phyloP scores from a whole-genome alignment of 75 land plant species.

The Isoetes taiwanensis region DNA sequence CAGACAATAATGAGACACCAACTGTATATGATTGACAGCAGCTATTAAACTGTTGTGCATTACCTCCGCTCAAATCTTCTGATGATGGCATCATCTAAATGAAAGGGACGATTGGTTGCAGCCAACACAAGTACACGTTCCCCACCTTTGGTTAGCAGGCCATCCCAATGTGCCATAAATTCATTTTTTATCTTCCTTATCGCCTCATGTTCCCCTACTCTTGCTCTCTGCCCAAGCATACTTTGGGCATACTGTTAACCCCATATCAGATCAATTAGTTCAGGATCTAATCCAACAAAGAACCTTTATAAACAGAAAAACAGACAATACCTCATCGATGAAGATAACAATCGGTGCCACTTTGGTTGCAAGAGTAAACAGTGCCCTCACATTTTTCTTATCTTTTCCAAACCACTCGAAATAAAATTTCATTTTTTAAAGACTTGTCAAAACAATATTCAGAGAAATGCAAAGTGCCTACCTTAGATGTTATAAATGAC shows the following conservation, averaged over 20 bases:
- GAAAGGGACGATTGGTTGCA: slow-evolving; percentile 86
- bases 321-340: slow-evolving; percentile 52
- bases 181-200: slow-evolving; percentile 90
- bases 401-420: slow-evolving; percentile 96
- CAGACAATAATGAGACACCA: background rate
- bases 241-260: slow-evolving; percentile 38
- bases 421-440: too few relatives aligned
- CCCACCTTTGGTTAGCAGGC: slow-evolving; percentile 52
- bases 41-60: background rate
- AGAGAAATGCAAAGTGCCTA: too few relatives aligned
- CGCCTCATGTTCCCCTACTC: slow-evolving; percentile 83
- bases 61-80: slow-evolving; percentile 85
- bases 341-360: slow-evolving; percentile 87
- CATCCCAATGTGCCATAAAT: slow-evolving; percentile 94
- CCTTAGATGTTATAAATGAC: slow-evolving; percentile 88
- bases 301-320: background rate
- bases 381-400: slow-evolving; percentile 78
- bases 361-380: slow-evolving; percentile 79
- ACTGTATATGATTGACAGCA: background rate
- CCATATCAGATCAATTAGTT: background rate
- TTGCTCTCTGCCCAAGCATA: slow-evolving; percentile 77
- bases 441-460: too few relatives aligned
- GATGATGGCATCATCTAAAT: slow-evolving; percentile 86
- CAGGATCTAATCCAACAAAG: background rate
- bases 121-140: slow-evolving; percentile 81